These are phyloP conservation scores for Euphorbia pulcherrima DNA, from an alignment of 345 rosid genomes.

Conservation along the genomic window DNA sequence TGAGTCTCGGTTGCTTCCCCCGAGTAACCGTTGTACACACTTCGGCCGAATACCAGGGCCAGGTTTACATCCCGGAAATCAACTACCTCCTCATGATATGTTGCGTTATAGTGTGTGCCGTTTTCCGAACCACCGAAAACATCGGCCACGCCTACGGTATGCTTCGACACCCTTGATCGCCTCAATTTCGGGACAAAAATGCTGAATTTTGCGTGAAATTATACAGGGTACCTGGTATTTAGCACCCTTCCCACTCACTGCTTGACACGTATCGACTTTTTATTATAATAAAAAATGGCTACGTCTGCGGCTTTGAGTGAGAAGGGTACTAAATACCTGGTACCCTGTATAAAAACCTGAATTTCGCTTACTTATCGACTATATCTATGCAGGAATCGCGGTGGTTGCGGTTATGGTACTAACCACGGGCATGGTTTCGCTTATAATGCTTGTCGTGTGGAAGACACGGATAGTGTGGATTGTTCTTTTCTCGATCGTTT, in stretches of 20 bases:
- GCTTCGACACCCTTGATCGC: background rate
- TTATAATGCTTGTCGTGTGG: constrained; percentile 73
- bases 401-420: constrained; percentile 63
- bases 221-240: too few species aligned
- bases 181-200: too few species aligned
- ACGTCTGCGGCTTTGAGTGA: too few species aligned
- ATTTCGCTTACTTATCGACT: background rate
- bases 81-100: constrained; percentile 71
- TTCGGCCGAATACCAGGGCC: constrained; percentile 71
- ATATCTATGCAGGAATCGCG: constrained; percentile 43
- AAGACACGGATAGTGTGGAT: constrained; percentile 44
- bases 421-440: constrained; percentile 52
- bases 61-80: constrained; percentile 79
- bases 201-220: too few species aligned
- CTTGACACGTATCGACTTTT: too few species aligned
- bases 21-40: constrained; percentile 76
- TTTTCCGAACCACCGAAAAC: constrained; percentile 50
- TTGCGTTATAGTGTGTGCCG: constrained; percentile 48
- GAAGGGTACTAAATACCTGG: too few species aligned
- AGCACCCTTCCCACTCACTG: too few species aligned
- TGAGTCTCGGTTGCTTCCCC: constrained; percentile 67
- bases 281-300: too few species aligned
- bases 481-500: constrained; percentile 35
- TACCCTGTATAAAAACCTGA: too few species aligned
- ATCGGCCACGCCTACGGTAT: constrained; percentile 82